Evolutionary conservation across 495 filamentous ascomycete species (phyloP).

Genomic region (Penicillium chermesinum): DNA sequence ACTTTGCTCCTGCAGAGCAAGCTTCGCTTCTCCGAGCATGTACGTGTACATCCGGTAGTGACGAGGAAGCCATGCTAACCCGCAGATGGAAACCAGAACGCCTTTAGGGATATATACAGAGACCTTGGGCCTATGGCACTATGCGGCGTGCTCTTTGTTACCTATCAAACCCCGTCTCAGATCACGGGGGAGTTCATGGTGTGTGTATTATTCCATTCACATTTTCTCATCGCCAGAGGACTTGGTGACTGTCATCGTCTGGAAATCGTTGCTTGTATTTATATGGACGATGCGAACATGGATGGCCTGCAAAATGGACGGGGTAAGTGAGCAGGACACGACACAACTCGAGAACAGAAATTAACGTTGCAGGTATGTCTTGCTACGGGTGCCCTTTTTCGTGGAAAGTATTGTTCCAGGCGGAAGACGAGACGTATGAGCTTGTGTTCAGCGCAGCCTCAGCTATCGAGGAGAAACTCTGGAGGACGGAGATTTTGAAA

Average conservation of each 20-base stretch:
- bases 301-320: slow-evolving; percentile 75
- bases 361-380: slow-evolving; percentile 59
- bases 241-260: slow-evolving; percentile 57
- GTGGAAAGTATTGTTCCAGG: slow-evolving; percentile 90
- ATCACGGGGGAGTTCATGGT: slow-evolving; percentile 78
- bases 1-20: slow-evolving; percentile 51
- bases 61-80: not conserved
- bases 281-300: slow-evolving; percentile 62
- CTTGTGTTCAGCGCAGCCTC: slow-evolving; percentile 86
- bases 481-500: slow-evolving; percentile 50
- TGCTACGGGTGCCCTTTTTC: slow-evolving; percentile 81
- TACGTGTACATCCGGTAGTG: slow-evolving; percentile 27
- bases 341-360: not conserved
- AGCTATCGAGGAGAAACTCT: slow-evolving; percentile 70
- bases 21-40: slow-evolving; percentile 65
- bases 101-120: slow-evolving; percentile 53
- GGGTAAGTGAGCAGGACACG: slow-evolving; percentile 48
- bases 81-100: slow-evolving; percentile 15
- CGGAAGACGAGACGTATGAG: slow-evolving; percentile 71
- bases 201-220: slow-evolving; percentile 77
- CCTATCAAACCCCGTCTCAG: slow-evolving; percentile 65
- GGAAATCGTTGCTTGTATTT: slow-evolving; percentile 69
- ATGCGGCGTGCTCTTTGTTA: slow-evolving; percentile 82
- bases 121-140: slow-evolving; percentile 76
- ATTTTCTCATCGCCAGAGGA: slow-evolving; percentile 70